Evolutionary conservation across 2,329 filamentous ascomycete species (phyloP).

Genomic region (Calonectria hongkongensis): DNA sequence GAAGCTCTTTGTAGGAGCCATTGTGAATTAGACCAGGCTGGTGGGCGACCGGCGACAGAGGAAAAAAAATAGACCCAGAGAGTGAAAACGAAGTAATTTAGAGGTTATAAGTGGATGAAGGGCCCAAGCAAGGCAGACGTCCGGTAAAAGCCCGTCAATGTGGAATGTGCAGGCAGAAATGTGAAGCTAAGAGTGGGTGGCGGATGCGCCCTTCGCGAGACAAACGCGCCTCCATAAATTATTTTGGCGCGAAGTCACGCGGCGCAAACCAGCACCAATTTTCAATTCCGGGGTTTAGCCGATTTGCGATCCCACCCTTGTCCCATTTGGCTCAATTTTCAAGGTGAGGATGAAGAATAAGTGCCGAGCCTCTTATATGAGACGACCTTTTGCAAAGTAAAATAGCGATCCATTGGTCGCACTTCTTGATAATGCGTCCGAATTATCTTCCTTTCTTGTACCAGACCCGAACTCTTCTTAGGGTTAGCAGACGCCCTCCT

Average conservation of each 20-base stretch:
- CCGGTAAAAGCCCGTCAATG: neutral
- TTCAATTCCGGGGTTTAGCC: constrained; percentile 50
- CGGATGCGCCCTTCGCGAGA: constrained; percentile 38
- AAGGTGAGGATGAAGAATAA: constrained; percentile 10
- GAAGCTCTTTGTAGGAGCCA: constrained; percentile 77
- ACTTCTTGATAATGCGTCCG: constrained; percentile 63
- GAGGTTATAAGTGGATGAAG: neutral
- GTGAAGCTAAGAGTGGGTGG: neutral
- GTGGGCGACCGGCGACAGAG: neutral
- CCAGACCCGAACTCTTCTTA: constrained; percentile 77
- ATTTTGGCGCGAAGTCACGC: constrained; percentile 59
- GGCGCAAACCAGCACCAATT: constrained; percentile 40
- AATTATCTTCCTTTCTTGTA: constrained; percentile 81
- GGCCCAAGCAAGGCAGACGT: too few species aligned
- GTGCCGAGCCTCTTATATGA: constrained; percentile 8
- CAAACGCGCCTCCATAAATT: constrained; percentile 51
- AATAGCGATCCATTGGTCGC: constrained; percentile 2
- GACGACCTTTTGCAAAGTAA: neutral
- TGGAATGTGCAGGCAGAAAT: neutral
- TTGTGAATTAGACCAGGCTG: constrained; percentile 49
- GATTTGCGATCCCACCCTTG: neutral
- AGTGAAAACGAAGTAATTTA: neutral
- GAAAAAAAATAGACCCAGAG: neutral
- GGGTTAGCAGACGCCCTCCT: constrained; percentile 52
- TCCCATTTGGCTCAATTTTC: constrained; percentile 46